Conservation (phyloP, 2,329 filamentous ascomycete species). For the Phyllosticta citribraziliensis region DNA sequence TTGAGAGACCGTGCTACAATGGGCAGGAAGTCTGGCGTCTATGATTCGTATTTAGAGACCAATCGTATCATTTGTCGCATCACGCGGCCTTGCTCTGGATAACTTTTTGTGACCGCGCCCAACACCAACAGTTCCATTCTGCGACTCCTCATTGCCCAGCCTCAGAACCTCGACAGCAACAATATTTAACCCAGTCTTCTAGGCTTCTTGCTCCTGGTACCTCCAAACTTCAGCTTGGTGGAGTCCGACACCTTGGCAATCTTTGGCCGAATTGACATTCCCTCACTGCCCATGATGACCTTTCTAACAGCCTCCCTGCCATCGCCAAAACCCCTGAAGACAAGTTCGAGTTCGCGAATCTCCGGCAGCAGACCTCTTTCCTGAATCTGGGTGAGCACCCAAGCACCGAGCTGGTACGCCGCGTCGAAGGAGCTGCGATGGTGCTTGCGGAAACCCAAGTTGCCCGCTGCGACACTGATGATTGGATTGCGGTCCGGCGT, state of each 20-base stretch:
- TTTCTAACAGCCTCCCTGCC: slow-evolving; percentile 87
- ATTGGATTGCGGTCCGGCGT: slow-evolving; percentile 71
- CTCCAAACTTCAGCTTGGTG: slow-evolving; percentile 91
- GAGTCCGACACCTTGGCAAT: slow-evolving; percentile 74
- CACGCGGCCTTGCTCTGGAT: neutral
- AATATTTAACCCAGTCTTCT: slow-evolving; percentile 60
- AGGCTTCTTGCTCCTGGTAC: slow-evolving; percentile 72
- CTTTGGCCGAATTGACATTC: slow-evolving; percentile 61
- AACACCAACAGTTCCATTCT: too few species aligned
- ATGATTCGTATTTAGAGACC: neutral
- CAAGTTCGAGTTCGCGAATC: slow-evolving; percentile 68
- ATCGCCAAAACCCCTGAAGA: slow-evolving; percentile 73
- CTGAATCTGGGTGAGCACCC: slow-evolving; percentile 73
- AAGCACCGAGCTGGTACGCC: slow-evolving; percentile 79
- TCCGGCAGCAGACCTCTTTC: slow-evolving; percentile 68
- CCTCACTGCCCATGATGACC: slow-evolving; percentile 78
- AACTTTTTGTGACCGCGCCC: neutral
- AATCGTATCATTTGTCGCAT: neutral
- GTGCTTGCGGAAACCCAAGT: slow-evolving; percentile 83
- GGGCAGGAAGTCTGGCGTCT: neutral
- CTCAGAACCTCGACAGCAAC: too few species aligned
- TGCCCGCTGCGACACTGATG: slow-evolving; percentile 70
- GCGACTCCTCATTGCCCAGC: neutral
- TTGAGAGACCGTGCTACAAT: neutral
- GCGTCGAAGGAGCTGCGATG: slow-evolving; percentile 78